Base-by-base conservation (phyloP, 441 rosid species). In the Caryocar brasiliense region DNA sequence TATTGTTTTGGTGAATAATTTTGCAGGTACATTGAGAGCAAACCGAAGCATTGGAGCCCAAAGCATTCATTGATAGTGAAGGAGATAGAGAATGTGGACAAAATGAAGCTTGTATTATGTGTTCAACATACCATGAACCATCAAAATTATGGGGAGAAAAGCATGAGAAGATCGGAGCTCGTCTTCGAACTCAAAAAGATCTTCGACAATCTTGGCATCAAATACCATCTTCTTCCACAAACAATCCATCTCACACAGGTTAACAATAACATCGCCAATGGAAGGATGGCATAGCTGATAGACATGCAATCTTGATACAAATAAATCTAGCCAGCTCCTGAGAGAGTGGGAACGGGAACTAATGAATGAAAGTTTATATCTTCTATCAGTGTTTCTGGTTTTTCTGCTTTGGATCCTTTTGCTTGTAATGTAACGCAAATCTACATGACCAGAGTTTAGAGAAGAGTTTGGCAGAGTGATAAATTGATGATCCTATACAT, bases 81-180 rank as follows among this genome's bases (percentile, higher is more conserved):
- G 54, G 78, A 72, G 24, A 72, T 75, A 6, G 78, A 72, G 61
- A 67, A 70, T 11, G 25, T 68, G 61, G 42, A 70, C 58, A 72
- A 71, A 71, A 20, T 78, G 58, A 75, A 69, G 37, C 40, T 78
- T 52, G 34, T 28, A 0, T 34, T 75, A 10, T 52, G 48, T 18
- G 66, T 69, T 27, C 56, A 22, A 5, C 81, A 78, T 58, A 78
- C 83, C 18, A 77, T 77, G 33, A 77, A 77, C 48, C 71, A 58
- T 43, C 83, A 78, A 40, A 69, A 78, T 51, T 72, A 13, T 44
- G 72, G 69, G 1, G 80, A 71, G 19, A 68, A 72, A 52, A 74
- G 46, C 40, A 18, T 2, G 9, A 49, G 80, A 30, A 55, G 62
- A 36, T 65, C 83, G 0, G 78, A 74, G 15, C 72, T 78, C 1